Conservation (phyloP, 441 rosid genomes). For the Adansonia gregorii region DNA sequence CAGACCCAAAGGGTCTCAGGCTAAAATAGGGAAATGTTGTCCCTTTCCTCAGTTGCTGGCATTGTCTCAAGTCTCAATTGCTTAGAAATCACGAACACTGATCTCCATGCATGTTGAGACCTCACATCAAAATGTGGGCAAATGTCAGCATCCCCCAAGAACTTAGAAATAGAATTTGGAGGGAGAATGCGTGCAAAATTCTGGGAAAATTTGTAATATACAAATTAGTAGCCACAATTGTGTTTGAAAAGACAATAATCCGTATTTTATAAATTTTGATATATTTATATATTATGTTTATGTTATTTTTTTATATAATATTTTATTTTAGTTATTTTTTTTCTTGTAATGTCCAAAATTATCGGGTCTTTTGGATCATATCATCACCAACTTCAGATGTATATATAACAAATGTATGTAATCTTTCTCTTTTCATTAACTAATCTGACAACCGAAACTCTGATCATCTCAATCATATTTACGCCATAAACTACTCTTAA, state of each 20-base stretch:
- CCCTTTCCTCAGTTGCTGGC: too few relatives aligned
- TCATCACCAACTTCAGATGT: not conserved
- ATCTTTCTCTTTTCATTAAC: not conserved
- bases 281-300: too few relatives aligned
- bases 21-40: too few relatives aligned
- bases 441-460: not conserved
- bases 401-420: not conserved
- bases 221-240: too few relatives aligned
- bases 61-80: not conserved
- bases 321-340: too few relatives aligned
- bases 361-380: not conserved
- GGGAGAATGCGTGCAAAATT: not conserved
- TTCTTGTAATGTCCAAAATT: too few relatives aligned
- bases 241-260: too few relatives aligned
- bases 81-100: not conserved
- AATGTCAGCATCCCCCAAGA: conserved; percentile 13
- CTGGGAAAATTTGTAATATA: not conserved
- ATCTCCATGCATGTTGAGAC: conserved; percentile 4
- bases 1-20: too few relatives aligned
- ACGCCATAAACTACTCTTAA: not conserved
- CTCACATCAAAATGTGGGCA: conserved; percentile 19
- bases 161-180: not conserved
- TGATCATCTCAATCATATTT: conserved; percentile 10
- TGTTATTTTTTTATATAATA: too few relatives aligned
- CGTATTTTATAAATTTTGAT: too few relatives aligned